A percentile compares a stretch with the other conserved stretches of the same genome.
Evolutionary conservation across 108 stramenopile species (phyloP).

Genomic region (Conticribra guillardii): DNA sequence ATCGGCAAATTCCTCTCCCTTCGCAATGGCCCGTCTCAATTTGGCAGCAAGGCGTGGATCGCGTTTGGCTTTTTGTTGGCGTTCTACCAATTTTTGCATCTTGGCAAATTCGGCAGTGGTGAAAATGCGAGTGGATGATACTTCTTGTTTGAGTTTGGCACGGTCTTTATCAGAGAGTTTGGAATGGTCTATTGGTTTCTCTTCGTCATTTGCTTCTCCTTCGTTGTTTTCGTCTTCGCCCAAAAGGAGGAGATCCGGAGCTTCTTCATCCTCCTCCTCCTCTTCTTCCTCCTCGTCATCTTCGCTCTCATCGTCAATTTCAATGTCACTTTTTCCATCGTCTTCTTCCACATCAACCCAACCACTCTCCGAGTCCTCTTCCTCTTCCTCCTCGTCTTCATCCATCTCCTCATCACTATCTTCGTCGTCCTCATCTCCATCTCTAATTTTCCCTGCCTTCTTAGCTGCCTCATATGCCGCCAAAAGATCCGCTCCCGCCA

Average conservation of each 20-base stretch:
- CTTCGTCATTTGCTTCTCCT: constrained; percentile 30
- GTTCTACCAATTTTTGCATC: constrained; percentile 89
- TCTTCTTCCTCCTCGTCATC: constrained; percentile 58
- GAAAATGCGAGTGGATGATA: constrained; percentile 85
- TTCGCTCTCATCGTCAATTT: constrained; percentile 56
- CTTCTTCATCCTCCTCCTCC: constrained; percentile 69
- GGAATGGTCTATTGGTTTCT: constrained; percentile 57
- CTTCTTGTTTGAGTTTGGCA: constrained; percentile 73
- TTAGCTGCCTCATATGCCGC: constrained; percentile 82
- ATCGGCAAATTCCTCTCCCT: constrained; percentile 75
- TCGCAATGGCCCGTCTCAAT: constrained; percentile 74
- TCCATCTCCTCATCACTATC: constrained; percentile 50
- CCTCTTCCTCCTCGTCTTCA: constrained; percentile 50
- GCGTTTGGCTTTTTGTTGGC: constrained; percentile 69
- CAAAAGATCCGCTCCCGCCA: constrained; percentile 95
- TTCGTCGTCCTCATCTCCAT: constrained; percentile 5
- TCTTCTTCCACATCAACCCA: constrained; percentile 51
- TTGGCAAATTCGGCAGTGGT: constrained; percentile 82
- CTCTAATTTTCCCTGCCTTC: constrained; percentile 43
- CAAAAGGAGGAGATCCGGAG: constrained; percentile 65
- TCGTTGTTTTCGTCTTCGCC: constrained; percentile 50
- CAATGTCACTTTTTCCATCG: constrained; percentile 45
- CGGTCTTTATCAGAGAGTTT: constrained; percentile 77
- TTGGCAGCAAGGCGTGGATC: constrained; percentile 86
- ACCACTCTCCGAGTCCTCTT: constrained; percentile 46